A percentile compares a stretch with the other conserved stretches of the same genome.
Conservation (phyloP, 176 grass and related monocot species). For the Cymbopogon citratus region DNA sequence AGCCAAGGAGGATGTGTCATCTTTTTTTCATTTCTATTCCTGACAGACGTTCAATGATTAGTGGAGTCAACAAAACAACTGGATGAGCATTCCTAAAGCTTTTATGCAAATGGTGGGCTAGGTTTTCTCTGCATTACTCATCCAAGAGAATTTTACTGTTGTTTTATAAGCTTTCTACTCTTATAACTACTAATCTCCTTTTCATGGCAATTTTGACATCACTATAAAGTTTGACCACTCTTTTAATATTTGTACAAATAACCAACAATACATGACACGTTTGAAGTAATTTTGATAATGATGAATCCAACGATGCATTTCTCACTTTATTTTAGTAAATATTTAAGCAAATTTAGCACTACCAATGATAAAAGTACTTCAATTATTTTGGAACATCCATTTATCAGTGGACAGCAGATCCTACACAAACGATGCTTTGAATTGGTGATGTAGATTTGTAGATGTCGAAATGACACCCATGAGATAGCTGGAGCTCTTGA, state of each 20-base stretch:
- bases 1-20: too few species aligned
- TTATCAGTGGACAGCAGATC: not conserved
- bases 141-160: not conserved
- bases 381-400: not conserved
- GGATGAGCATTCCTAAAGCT: not conserved
- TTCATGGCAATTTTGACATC: not conserved
- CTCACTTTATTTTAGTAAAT: not conserved
- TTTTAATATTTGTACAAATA: not conserved
- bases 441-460: not conserved
- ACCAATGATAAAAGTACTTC: not conserved
- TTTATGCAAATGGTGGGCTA: not conserved
- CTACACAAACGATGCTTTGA: not conserved
- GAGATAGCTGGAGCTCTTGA: not conserved
- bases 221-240: not conserved
- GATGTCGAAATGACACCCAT: not conserved
- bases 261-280: not conserved
- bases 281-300: not conserved
- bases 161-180: not conserved
- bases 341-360: not conserved
- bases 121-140: not conserved
- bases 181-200: not conserved
- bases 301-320: not conserved
- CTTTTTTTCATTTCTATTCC: too few species aligned
- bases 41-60: too few species aligned
- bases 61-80: not conserved